These are phyloP conservation scores for Botrytis aclada DNA, from an alignment of 2,329 filamentous ascomycete genomes.

Conservation along the genomic window DNA sequence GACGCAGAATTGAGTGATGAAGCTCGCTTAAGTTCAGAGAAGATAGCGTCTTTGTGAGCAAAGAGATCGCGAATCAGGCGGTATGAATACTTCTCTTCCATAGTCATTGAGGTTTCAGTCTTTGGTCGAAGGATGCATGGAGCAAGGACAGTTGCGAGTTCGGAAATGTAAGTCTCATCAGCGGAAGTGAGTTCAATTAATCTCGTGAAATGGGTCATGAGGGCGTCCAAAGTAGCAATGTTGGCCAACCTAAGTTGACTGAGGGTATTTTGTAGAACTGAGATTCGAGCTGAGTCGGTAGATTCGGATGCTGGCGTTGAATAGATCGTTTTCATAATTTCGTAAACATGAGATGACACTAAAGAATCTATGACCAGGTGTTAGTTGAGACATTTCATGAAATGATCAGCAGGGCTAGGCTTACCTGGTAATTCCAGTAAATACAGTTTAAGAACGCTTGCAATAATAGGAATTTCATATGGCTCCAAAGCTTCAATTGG, in stretches of 20 bases:
- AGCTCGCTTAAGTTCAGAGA: constrained; percentile 91
- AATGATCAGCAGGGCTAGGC: constrained; percentile 36
- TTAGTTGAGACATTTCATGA: constrained; percentile 26
- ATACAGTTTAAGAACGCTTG: constrained; percentile 89
- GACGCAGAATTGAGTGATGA: constrained; percentile 68
- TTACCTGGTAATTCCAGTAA: constrained; percentile 88
- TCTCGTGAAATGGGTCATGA: constrained; percentile 97
- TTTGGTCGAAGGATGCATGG: constrained; percentile 87
- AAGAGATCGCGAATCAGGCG: constrained; percentile 90
- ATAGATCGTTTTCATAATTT: constrained; percentile 98
- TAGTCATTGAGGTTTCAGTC: constrained; percentile 81
- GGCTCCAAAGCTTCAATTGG: constrained; percentile 74
- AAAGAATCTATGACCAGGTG: constrained; percentile 68
- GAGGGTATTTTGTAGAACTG: constrained; percentile 91
- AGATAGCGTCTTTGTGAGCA: constrained; percentile 90
- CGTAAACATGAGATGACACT: constrained; percentile 96
- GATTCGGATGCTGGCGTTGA: constrained; percentile 73
- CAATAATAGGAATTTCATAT: constrained; percentile 92
- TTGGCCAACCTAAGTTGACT: constrained; percentile 93
- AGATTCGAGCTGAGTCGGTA: constrained; percentile 74
- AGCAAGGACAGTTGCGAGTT: constrained; percentile 71
- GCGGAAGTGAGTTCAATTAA: constrained; percentile 95
- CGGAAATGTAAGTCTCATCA: constrained; percentile 77
- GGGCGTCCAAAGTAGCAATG: constrained; percentile 96
- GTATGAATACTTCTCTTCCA: constrained; percentile 93